Evolutionary conservation across 768 basidiomycete species (phyloP).

Genomic region (Boletus patriciae): DNA sequence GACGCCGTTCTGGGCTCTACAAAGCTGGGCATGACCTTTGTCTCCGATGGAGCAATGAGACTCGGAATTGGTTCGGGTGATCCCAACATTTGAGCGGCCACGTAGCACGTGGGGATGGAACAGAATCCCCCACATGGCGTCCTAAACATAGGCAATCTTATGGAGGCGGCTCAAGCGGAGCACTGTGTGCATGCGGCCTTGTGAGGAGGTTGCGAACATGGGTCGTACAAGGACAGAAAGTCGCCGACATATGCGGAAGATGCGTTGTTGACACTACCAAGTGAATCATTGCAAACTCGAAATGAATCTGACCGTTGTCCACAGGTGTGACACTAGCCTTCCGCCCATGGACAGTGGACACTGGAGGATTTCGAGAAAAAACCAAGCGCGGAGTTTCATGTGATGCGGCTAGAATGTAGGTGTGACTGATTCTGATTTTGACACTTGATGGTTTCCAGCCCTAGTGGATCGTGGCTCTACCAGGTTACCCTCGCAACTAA

Average conservation of each 20-base stretch:
- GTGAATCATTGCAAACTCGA: too few relatives aligned
- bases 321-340: background rate
- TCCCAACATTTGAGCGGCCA: background rate
- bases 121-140: background rate
- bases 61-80: background rate
- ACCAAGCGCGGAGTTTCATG: too few relatives aligned
- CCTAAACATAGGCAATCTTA: constrained; percentile 10
- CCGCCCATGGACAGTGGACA: too few relatives aligned
- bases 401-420: too few relatives aligned
- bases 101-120: background rate
- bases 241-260: background rate
- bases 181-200: background rate
- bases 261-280: too few relatives aligned
- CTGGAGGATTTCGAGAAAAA: too few relatives aligned
- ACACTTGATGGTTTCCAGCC: too few relatives aligned
- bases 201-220: background rate
- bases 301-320: background rate
- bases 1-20: background rate
- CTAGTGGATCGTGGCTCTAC: background rate
- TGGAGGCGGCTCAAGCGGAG: background rate
- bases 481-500: background rate
- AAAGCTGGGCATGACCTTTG: background rate
- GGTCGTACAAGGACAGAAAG: background rate
- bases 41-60: constrained; percentile 1
- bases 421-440: too few relatives aligned